Evolutionary conservation across 129 eudicot genomes (phyloP).

Genomic region (Oenanthe sinensis): DNA sequence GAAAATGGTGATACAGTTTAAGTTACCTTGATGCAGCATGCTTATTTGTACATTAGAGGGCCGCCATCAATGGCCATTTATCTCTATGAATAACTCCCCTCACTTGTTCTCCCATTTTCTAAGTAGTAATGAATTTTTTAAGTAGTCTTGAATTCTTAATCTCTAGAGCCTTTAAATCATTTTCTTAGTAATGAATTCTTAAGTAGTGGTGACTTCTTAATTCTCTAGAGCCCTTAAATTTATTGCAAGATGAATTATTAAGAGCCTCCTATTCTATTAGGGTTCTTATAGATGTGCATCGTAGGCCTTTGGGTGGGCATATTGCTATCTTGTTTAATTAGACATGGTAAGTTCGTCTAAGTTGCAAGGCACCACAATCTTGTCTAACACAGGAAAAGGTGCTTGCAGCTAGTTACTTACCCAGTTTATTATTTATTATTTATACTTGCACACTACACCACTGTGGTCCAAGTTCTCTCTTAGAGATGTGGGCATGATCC

Average conservation of each 20-base stretch:
- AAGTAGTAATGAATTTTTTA: conserved; percentile 21
- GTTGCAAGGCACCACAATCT: not conserved
- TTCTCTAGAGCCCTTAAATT: conserved; percentile 19
- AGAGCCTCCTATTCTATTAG: not conserved
- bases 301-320: not conserved
- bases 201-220: conserved; percentile 20
- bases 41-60: conserved; percentile 43
- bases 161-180: conserved; percentile 9
- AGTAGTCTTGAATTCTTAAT: conserved; percentile 2
- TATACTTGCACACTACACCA: too few relatives aligned
- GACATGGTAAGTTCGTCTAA: not conserved
- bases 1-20: conserved; percentile 7
- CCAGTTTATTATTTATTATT: too few relatives aligned
- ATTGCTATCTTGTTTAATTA: not conserved
- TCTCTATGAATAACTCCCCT: conserved; percentile 10
- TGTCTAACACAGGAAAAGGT: not conserved
- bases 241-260: conserved; percentile 4
- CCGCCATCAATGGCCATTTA: conserved; percentile 21
- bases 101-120: conserved; percentile 15
- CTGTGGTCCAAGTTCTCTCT: not conserved
- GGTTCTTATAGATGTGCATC: not conserved
- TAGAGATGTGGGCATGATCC: not conserved
- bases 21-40: conserved; percentile 13
- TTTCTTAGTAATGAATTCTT: conserved; percentile 22
- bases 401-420: not conserved